phyloP scores from a whole-genome alignment of 495 filamentous ascomycete species.

The Pyrenula massariospora region DNA sequence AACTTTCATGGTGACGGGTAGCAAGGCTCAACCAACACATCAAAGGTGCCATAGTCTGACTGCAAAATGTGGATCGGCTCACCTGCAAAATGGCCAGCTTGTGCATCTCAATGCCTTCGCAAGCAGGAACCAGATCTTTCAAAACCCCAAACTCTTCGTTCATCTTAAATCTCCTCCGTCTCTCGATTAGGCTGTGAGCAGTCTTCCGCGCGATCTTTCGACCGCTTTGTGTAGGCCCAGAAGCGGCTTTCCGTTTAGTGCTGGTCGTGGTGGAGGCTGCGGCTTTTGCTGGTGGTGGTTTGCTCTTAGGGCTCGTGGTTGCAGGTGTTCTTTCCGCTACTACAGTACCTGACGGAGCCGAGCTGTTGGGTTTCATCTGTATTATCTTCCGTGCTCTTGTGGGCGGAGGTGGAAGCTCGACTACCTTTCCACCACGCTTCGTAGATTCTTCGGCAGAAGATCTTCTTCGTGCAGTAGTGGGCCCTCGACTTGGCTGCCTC shows the following conservation, averaged over 20 bases:
- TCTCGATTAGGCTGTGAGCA: constrained; percentile 89
- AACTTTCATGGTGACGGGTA: no score
- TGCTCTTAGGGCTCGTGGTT: constrained; percentile 7
- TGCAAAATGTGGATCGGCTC: constrained; percentile 9
- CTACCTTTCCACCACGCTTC: constrained; percentile 12
- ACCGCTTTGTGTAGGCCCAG: constrained; percentile 22
- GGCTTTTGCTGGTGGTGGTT: not conserved
- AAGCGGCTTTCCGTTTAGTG: not conserved
- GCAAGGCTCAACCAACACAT: no score
- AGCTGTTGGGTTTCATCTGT: constrained; percentile 69
- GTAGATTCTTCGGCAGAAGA: not conserved
- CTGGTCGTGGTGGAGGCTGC: constrained; percentile 15
- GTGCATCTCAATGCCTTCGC: constrained; percentile 87
- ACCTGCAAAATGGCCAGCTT: constrained; percentile 95
- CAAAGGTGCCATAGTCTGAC: no score
- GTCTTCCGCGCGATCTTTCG: constrained; percentile 93
- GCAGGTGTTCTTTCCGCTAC: constrained; percentile 9
- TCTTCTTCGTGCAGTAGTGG: not conserved
- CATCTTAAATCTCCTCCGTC: constrained; percentile 89
- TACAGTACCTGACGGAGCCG: constrained; percentile 14
- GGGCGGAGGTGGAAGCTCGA: constrained; percentile 82
- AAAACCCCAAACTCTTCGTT: constrained; percentile 94
- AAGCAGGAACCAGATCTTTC: constrained; percentile 94
- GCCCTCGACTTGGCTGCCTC: not conserved
- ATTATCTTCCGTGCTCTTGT: constrained; percentile 92